Conservation (phyloP, 2,329 filamentous ascomycete genomes). For the Exophiala calicioides region DNA sequence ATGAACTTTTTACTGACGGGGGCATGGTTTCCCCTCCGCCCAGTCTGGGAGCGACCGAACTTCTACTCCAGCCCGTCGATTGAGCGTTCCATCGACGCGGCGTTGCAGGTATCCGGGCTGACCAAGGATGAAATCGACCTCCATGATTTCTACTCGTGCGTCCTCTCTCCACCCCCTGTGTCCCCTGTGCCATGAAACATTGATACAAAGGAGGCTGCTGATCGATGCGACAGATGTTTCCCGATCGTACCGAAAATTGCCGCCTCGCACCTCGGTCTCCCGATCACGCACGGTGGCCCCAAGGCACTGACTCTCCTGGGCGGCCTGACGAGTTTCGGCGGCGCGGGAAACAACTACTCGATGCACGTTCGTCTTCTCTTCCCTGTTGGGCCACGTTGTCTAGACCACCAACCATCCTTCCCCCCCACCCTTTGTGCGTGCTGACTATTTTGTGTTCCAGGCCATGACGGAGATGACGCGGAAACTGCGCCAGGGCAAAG, state of each 20-base stretch:
- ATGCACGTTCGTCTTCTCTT: slow-evolving; percentile 56
- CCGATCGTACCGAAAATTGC: slow-evolving; percentile 70
- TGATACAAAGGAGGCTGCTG: neutral
- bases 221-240: slow-evolving; percentile 58
- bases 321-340: slow-evolving; percentile 68
- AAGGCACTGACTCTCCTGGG: slow-evolving; percentile 64
- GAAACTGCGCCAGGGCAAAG: slow-evolving; percentile 50
- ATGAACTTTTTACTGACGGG: too few species aligned
- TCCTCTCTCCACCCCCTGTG: neutral
- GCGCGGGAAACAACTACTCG: slow-evolving; percentile 70
- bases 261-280: slow-evolving; percentile 59
- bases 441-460: slow-evolving; percentile 25
- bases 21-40: slow-evolving; percentile 1
- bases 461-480: slow-evolving; percentile 59
- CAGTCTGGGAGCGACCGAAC: slow-evolving; percentile 64
- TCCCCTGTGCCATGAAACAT: neutral
- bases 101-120: slow-evolving; percentile 51
- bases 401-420: neutral
- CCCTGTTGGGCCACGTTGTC: neutral
- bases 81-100: slow-evolving; percentile 57
- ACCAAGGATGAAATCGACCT: slow-evolving; percentile 57
- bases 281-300: slow-evolving; percentile 43
- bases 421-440: neutral
- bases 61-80: slow-evolving; percentile 62
- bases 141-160: slow-evolving; percentile 64